Percentiles rank a stretch among this genome's conserved stretches.
Evolutionary conservation across 2,329 filamentous ascomycete species (phyloP).

Genomic region (Sporothrix humicola): DNA sequence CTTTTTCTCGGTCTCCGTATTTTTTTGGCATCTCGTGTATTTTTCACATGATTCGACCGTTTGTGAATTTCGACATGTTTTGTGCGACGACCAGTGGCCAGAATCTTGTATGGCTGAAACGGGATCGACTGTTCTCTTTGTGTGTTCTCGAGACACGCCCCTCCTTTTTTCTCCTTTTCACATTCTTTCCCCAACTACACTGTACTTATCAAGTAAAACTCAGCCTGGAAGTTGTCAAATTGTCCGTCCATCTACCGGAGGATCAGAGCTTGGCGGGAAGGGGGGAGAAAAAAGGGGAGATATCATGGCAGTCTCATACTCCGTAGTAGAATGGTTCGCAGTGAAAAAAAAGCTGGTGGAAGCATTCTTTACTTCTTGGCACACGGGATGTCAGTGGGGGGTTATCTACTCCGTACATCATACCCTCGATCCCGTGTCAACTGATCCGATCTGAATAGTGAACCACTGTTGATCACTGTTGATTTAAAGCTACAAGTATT

Average conservation of each 20-base stretch:
- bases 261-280: slow-evolving; percentile 19
- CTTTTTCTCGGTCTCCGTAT: neutral
- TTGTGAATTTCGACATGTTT: neutral
- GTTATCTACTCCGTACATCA: neutral
- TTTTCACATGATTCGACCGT: slow-evolving; percentile 4
- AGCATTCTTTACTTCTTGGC: slow-evolving; percentile 24
- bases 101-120: slow-evolving; percentile 23
- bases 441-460: neutral
- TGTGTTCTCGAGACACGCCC: slow-evolving; percentile 10
- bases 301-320: neutral
- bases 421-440: neutral
- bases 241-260: slow-evolving; percentile 19
- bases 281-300: neutral
- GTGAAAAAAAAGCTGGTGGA: neutral
- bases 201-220: neutral
- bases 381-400: slow-evolving; percentile 21
- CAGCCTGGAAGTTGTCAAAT: neutral
- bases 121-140: neutral
- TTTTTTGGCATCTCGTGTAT: neutral
- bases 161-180: neutral
- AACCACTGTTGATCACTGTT: too few relatives aligned
- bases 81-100: neutral
- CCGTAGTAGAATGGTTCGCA: neutral
- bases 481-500: neutral
- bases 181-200: too few relatives aligned